Conservation (phyloP, 1,284 basidiomycete species). For the Trichosporon coremiiforme region DNA sequence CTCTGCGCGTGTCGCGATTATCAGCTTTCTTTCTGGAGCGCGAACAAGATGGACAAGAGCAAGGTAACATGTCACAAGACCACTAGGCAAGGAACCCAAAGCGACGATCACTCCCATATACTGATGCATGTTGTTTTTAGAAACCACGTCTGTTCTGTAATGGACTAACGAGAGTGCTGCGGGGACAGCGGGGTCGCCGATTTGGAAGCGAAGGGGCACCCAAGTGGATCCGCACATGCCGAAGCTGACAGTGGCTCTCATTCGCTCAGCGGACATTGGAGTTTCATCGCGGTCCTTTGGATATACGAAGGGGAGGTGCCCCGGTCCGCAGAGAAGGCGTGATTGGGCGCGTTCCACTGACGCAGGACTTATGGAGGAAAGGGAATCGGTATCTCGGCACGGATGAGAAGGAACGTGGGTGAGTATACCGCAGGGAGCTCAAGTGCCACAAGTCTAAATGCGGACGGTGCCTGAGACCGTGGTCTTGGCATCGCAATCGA, state of each 20-base stretch:
- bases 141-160: constrained; percentile 6
- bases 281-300: not conserved
- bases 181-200: not conserved
- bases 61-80: constrained; percentile 12
- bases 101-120: constrained; percentile 2
- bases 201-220: not conserved
- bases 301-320: not conserved
- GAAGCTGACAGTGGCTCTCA: not conserved
- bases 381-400: not conserved
- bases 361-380: not conserved
- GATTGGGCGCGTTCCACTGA: not conserved
- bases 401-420: constrained; percentile 11
- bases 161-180: constrained; percentile 5
- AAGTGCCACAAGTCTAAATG: constrained; percentile 14
- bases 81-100: not conserved
- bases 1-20: not conserved
- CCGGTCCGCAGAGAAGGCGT: not conserved
- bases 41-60: not conserved
- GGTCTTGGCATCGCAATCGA: constrained; percentile 15
- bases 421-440: not conserved
- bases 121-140: constrained; percentile 9
- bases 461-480: constrained; percentile 12
- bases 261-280: not conserved
- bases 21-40: not conserved
- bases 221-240: constrained; percentile 15